Percentiles rank a stretch among this genome's conserved stretches.
These are phyloP conservation scores for Aeschynomene evenia DNA, from an alignment of 306 rosid species.

Conservation along the genomic window DNA sequence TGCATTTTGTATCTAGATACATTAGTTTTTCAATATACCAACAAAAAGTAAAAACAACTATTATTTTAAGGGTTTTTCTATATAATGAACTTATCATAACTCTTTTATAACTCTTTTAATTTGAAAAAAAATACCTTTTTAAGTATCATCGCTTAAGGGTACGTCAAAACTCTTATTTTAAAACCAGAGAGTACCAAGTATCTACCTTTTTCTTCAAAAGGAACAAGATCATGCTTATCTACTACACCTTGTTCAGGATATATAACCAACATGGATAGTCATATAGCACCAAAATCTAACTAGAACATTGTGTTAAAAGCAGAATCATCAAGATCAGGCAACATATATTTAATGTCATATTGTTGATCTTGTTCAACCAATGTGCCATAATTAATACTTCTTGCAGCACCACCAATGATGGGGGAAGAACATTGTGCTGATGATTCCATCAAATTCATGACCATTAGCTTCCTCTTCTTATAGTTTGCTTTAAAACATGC, in stretches of 20 bases:
- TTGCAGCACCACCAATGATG: neutral
- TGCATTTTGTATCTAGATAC: too few species aligned
- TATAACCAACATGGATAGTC: neutral
- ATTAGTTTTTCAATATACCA: too few species aligned
- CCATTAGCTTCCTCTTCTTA: slow-evolving; percentile 66
- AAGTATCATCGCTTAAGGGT: too few species aligned
- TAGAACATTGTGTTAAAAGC: neutral
- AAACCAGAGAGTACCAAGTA: too few species aligned
- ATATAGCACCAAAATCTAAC: neutral
- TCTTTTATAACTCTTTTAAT: too few species aligned
- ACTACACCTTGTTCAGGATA: neutral
- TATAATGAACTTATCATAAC: too few species aligned
- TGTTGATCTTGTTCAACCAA: neutral
- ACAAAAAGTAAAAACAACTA: too few species aligned
- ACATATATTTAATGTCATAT: neutral
- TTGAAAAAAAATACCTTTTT: too few species aligned
- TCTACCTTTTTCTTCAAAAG: too few species aligned
- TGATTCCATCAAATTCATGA: slow-evolving; percentile 25
- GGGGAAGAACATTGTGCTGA: neutral
- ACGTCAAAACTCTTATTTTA: too few species aligned
- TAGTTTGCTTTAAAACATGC: slow-evolving; percentile 87
- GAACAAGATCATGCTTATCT: too few species aligned
- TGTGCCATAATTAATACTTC: neutral
- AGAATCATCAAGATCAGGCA: neutral
- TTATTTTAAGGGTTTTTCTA: too few species aligned